Evolutionary conservation across 1,139 yeast genomes (phyloP).

Genomic region (Sugiyamaella pinicola): DNA sequence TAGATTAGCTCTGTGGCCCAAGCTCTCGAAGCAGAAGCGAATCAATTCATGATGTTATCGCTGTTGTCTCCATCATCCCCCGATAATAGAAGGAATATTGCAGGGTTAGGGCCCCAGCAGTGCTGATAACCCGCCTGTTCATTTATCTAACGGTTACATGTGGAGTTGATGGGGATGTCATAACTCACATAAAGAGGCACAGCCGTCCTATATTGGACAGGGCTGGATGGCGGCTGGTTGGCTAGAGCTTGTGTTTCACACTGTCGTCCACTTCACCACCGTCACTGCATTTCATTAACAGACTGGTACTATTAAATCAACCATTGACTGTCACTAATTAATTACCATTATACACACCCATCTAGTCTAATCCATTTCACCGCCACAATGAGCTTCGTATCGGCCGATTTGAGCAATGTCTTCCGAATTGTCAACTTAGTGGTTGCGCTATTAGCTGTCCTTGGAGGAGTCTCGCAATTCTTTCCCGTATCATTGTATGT

Average conservation of each 20-base stretch:
- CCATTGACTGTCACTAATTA: no score
- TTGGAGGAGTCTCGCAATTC: conserved; percentile 62
- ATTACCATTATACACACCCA: no score
- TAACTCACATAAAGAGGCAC: neutral
- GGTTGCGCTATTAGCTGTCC: conserved; percentile 60
- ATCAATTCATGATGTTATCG: no score
- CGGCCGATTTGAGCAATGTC: conserved; percentile 45
- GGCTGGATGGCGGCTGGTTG: neutral
- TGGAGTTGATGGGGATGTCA: no score
- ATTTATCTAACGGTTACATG: no score
- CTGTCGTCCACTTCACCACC: neutral
- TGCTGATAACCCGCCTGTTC: no score
- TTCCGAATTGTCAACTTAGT: conserved; percentile 66
- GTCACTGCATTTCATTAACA: neutral
- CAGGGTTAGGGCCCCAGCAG: no score
- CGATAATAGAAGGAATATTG: no score
- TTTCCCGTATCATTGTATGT: conserved; percentile 57
- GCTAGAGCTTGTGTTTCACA: neutral
- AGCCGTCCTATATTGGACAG: neutral
- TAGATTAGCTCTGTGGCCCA: no score
- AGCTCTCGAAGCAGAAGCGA: no score
- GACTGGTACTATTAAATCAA: no score
- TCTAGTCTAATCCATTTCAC: neutral
- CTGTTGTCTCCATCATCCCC: no score
- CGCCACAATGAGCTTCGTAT: conserved; percentile 25